Evolutionary conservation across 768 basidiomycete species (phyloP).

Genomic region (Phaffia australis): DNA sequence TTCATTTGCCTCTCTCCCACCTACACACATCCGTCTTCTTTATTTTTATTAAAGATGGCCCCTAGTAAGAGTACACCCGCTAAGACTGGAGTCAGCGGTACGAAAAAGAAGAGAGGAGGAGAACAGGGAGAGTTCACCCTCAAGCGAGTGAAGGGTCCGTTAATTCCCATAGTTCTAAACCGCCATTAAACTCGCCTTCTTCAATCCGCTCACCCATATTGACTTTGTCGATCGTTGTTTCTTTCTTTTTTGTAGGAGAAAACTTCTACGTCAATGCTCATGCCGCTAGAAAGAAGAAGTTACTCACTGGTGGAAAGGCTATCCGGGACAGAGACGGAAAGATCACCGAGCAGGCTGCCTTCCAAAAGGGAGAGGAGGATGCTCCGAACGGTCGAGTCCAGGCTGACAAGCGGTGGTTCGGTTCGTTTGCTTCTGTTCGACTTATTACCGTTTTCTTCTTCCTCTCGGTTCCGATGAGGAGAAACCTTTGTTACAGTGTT

Average conservation of each 20-base stretch:
- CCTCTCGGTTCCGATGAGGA: background rate
- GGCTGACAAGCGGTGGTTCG: conserved; percentile 95
- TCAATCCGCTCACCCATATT: background rate
- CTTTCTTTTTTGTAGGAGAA: conserved; percentile 48
- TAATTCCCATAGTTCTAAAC: background rate
- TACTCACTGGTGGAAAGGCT: conserved; percentile 86
- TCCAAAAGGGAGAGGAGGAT: conserved; percentile 90
- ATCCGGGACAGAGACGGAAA: conserved; percentile 84
- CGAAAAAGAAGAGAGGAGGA: conserved; percentile 33
- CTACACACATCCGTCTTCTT: background rate
- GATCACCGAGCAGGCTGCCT: conserved; percentile 83
- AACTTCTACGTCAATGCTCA: conserved; percentile 94
- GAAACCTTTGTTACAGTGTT: background rate
- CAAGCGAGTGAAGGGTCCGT: conserved; percentile 39
- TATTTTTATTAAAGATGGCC: conserved; percentile 12
- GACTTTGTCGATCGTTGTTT: background rate
- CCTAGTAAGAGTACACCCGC: conserved; percentile 4
- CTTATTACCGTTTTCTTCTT: background rate
- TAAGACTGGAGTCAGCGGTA: conserved; percentile 27
- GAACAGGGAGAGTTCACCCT: conserved; percentile 36
- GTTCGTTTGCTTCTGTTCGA: conserved; percentile 39
- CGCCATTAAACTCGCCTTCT: background rate
- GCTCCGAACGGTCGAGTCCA: conserved; percentile 80
- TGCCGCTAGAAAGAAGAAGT: conserved; percentile 67
- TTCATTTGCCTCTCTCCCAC: background rate